These are phyloP conservation scores for Gastrolobium villosum DNA, from an alignment of 306 rosid genomes.

Conservation along the genomic window DNA sequence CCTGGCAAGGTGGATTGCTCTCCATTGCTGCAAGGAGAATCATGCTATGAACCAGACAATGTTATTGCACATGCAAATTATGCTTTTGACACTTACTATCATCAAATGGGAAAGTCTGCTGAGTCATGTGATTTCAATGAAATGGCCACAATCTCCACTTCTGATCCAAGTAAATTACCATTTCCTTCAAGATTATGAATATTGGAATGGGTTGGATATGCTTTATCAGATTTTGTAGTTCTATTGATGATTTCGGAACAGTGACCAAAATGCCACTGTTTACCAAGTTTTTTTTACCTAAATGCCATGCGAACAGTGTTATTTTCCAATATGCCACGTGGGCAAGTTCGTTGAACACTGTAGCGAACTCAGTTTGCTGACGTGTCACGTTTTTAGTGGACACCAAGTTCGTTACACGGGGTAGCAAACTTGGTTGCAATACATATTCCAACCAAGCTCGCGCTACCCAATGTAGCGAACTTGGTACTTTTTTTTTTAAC, in stretches of 20 bases:
- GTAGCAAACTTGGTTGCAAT: too few species aligned
- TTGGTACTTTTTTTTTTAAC: too few species aligned
- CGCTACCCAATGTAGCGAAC: too few species aligned
- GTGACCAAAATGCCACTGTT: too few species aligned
- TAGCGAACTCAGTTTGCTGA: too few species aligned
- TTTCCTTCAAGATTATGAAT: not conserved
- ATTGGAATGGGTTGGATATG: not conserved
- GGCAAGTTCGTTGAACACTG: too few species aligned
- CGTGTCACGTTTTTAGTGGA: too few species aligned
- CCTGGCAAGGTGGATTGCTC: constrained; percentile 94
- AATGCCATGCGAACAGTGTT: too few species aligned
- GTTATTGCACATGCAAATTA: constrained; percentile 82
- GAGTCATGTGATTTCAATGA: constrained; percentile 91
- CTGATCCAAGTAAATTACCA: constrained; percentile 80
- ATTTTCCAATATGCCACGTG: too few species aligned
- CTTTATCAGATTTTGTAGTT: constrained; percentile 7
- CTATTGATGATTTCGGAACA: not conserved
- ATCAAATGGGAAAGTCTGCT: constrained; percentile 70
- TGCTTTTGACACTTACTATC: constrained; percentile 83
- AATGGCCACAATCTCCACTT: constrained; percentile 86
- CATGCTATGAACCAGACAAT: constrained; percentile 90
- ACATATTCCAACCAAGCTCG: too few species aligned
- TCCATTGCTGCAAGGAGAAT: constrained; percentile 73
- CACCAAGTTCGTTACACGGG: too few species aligned
- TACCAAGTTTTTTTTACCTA: too few species aligned